Evolutionary conservation across 2,329 filamentous ascomycete genomes (phyloP).

Genomic region (Dothiorella sarmentorum): DNA sequence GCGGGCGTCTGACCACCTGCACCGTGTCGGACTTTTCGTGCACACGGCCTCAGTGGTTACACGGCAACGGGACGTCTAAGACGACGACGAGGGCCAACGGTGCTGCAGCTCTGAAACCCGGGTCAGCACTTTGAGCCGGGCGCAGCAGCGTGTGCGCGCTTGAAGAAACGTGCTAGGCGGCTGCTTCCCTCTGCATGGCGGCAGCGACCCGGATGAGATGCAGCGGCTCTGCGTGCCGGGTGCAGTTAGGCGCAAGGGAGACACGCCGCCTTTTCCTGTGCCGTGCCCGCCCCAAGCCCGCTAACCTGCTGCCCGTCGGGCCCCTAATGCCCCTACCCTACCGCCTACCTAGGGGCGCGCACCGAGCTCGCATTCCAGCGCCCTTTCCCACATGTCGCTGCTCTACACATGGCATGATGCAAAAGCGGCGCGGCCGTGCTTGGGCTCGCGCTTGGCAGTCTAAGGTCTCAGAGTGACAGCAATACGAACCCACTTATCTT

Average conservation of each 20-base stretch:
- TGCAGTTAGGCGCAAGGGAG: neutral
- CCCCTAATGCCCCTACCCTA: too few species aligned
- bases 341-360: neutral
- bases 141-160: neutral
- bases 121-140: slow-evolving; percentile 9
- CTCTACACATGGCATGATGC: slow-evolving; percentile 16
- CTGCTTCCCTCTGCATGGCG: neutral
- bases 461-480: slow-evolving; percentile 16
- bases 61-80: slow-evolving; percentile 10
- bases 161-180: slow-evolving; percentile 16
- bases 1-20: neutral
- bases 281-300: too few species aligned
- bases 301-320: too few species aligned
- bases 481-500: slow-evolving; percentile 19
- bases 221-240: slow-evolving; percentile 6
- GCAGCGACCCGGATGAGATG: neutral
- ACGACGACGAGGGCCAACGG: slow-evolving; percentile 5
- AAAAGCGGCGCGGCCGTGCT: slow-evolving; percentile 9
- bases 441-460: slow-evolving; percentile 2
- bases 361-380: neutral
- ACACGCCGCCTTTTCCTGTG: neutral
- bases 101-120: slow-evolving; percentile 19
- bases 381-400: neutral
- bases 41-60: slow-evolving; percentile 4
- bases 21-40: too few species aligned